Evolutionary conservation across 2,329 filamentous ascomycete genomes (phyloP).

Genomic region (Drechslera avenae): DNA sequence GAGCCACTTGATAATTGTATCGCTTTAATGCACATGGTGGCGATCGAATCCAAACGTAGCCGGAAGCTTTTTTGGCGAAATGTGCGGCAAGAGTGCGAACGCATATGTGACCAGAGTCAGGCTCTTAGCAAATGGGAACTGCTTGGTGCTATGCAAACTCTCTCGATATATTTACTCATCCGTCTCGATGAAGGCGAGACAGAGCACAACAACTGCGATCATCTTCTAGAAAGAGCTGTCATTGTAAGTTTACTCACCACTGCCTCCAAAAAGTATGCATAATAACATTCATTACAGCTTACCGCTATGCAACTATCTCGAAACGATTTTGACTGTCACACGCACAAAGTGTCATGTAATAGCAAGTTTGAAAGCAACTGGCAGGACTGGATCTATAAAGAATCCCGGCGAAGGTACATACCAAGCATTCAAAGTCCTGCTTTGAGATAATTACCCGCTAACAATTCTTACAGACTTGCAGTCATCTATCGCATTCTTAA

Average conservation of each 20-base stretch:
- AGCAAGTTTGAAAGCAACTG: neutral
- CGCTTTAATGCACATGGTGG: constrained; percentile 51
- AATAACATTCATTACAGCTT: neutral
- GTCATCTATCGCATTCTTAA: constrained; percentile 51
- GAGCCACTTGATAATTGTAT: constrained; percentile 52
- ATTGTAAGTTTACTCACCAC: neutral
- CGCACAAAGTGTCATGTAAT: neutral
- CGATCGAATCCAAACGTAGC: constrained; percentile 38
- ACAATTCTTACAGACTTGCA: constrained; percentile 39
- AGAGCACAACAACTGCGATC: constrained; percentile 52
- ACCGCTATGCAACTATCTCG: constrained; percentile 1
- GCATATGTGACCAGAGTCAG: constrained; percentile 1
- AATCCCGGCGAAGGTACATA: constrained; percentile 49
- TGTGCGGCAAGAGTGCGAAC: constrained; percentile 52
- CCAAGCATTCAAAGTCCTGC: neutral
- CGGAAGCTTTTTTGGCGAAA: constrained; percentile 55
- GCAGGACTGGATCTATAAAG: constrained; percentile 51
- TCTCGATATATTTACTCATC: constrained; percentile 53
- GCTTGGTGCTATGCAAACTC: constrained; percentile 52
- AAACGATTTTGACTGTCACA: neutral
- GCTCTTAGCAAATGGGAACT: constrained; percentile 47
- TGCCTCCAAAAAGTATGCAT: neutral
- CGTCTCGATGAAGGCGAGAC: constrained; percentile 54
- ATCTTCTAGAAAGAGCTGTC: constrained; percentile 1
- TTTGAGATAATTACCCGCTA: neutral